Evolutionary conservation across 495 filamentous ascomycete genomes (phyloP).

Genomic region (Penicillium verhagenii): DNA sequence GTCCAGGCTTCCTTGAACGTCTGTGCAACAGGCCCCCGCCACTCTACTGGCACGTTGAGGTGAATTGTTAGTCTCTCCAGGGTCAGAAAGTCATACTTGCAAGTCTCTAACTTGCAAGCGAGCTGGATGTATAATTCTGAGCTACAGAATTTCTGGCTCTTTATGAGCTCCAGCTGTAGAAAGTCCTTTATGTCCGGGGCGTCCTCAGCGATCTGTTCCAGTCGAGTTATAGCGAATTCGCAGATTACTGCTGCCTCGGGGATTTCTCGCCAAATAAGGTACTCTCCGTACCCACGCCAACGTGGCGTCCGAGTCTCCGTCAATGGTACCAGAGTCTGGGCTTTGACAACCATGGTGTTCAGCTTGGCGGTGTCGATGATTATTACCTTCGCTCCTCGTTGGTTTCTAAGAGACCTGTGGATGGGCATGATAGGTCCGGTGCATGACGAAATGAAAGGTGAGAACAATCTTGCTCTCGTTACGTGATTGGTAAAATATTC

Average conservation of each 20-base stretch:
- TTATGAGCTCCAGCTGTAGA: slow-evolving; percentile 23
- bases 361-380: slow-evolving; percentile 35
- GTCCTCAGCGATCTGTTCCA: slow-evolving; percentile 17
- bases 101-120: not conserved
- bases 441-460: slow-evolving; percentile 38
- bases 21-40: not conserved
- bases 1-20: not conserved
- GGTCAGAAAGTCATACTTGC: not conserved
- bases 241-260: slow-evolving; percentile 25
- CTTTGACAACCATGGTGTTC: slow-evolving; percentile 22
- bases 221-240: slow-evolving; percentile 18
- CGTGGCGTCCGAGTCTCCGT: slow-evolving; percentile 13
- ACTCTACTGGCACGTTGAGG: not conserved
- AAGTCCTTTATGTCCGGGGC: slow-evolving; percentile 20
- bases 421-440: slow-evolving; percentile 28
- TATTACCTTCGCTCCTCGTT: slow-evolving; percentile 25
- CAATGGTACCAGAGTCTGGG: slow-evolving; percentile 15
- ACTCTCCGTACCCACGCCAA: slow-evolving; percentile 36
- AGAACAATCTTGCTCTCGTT: slow-evolving; percentile 3
- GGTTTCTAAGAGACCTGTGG: slow-evolving; percentile 28
- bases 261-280: slow-evolving; percentile 31
- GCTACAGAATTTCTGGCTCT: not conserved
- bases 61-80: not conserved
- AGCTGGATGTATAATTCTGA: not conserved
- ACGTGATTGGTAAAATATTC: slow-evolving; percentile 27